phyloP scores from a whole-genome alignment of 495 filamentous ascomycete species.

The Penicillium silybi region DNA sequence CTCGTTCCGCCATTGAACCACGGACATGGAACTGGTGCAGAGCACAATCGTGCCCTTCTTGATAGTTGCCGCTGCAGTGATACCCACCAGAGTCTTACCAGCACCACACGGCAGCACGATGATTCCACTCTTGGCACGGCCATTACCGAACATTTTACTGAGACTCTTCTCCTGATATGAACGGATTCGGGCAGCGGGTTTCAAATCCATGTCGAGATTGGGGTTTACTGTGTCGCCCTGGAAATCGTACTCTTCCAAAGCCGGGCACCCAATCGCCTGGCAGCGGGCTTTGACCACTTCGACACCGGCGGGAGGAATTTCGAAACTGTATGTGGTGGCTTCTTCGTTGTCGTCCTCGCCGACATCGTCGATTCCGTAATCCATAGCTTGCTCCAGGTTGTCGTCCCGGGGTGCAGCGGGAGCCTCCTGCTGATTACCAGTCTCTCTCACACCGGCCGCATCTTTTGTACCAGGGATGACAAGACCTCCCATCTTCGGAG shows the following conservation, averaged over 20 bases:
- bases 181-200: constrained; percentile 38
- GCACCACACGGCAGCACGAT: constrained; percentile 97
- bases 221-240: constrained; percentile 88
- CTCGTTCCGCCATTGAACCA: constrained; percentile 93
- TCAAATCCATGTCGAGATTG: constrained; percentile 88
- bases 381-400: constrained; percentile 53
- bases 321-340: constrained; percentile 87
- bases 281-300: constrained; percentile 88
- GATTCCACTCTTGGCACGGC: constrained; percentile 92
- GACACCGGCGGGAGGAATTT: constrained; percentile 72
- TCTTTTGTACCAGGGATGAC: constrained; percentile 95
- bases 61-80: constrained; percentile 95
- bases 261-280: constrained; percentile 77
- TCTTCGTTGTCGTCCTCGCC: constrained; percentile 85
- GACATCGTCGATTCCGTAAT: constrained; percentile 65
- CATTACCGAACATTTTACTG: constrained; percentile 99
- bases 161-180: constrained; percentile 92
- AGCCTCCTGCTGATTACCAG: constrained; percentile 39
- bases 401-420: constrained; percentile 27
- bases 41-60: constrained; percentile 94
- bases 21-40: constrained; percentile 96
- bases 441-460: constrained; percentile 78
- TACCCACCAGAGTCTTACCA: constrained; percentile 94
- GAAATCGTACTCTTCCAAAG: constrained; percentile 97
- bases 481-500: constrained; percentile 82